A percentile compares a stretch with the other conserved stretches of the same genome.
Evolutionary conservation across 768 basidiomycete genomes (phyloP).

Genomic region (Phylloporus arenicola): DNA sequence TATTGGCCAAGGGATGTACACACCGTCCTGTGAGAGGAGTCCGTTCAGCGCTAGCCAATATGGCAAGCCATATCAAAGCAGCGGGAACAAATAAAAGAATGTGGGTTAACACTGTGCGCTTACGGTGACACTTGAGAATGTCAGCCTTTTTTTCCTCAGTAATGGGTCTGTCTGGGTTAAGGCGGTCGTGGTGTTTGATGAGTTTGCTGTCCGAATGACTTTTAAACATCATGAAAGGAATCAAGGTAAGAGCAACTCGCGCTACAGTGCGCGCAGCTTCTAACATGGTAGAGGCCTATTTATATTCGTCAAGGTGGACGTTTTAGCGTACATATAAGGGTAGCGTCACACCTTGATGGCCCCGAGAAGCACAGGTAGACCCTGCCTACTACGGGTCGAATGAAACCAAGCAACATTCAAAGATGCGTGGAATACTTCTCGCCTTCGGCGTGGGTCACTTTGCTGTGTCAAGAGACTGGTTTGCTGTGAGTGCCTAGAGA

Average conservation of each 20-base stretch:
- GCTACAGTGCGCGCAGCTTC: conserved; percentile 65
- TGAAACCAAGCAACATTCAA: conserved; percentile 33
- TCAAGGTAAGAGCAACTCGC: conserved; percentile 68
- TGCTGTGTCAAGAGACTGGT: conserved; percentile 4
- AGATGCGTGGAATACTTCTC: not conserved
- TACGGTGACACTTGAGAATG: conserved; percentile 45
- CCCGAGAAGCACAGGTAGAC: conserved; percentile 45
- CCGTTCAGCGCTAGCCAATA: conserved; percentile 67
- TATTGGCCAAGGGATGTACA: conserved; percentile 21
- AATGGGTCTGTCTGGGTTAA: conserved; percentile 38
- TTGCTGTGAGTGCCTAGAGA: conserved; percentile 3
- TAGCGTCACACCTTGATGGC: conserved; percentile 50
- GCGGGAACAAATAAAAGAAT: conserved; percentile 57
- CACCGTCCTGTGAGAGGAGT: conserved; percentile 86
- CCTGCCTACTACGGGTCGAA: conserved; percentile 33
- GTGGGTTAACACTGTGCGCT: conserved; percentile 46
- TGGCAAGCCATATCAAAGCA: conserved; percentile 58
- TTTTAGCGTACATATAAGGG: not conserved
- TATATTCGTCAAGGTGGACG: not conserved
- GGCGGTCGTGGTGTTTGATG: conserved; percentile 41
- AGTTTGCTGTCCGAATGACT: conserved; percentile 47
- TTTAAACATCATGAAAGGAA: conserved; percentile 62
- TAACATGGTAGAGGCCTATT: conserved; percentile 67
- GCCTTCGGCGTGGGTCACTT: not conserved
- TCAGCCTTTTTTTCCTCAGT: conserved; percentile 49